phyloP scores from a whole-genome alignment of 225 moss, liverwort and hornwort species.

The Polytrichum formosum region DNA sequence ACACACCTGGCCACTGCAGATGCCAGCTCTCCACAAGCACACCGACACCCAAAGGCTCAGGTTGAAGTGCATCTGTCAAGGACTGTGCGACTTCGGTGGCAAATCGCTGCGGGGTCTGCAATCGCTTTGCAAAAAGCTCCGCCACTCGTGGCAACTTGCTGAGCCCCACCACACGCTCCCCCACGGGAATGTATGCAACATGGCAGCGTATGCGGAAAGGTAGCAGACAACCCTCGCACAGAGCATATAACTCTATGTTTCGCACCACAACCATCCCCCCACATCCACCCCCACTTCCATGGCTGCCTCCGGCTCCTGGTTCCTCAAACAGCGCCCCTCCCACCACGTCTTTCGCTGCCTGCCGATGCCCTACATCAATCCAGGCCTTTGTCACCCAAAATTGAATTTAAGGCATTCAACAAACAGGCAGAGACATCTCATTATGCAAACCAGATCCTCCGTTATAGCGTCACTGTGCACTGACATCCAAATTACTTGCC shows the following conservation, averaged over 20 bases:
- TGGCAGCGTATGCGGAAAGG: constrained; percentile 93
- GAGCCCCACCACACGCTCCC: constrained; percentile 94
- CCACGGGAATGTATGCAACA: constrained; percentile 77
- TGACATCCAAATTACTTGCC: not conserved
- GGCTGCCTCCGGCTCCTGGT: constrained; percentile 62
- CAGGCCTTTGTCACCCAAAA: constrained; percentile 21
- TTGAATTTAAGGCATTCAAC: not conserved
- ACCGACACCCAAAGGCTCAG: constrained; percentile 71
- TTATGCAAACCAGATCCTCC: too few relatives aligned
- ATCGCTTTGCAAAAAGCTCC: constrained; percentile 77
- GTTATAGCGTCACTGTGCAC: too few relatives aligned
- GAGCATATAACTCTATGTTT: constrained; percentile 74
- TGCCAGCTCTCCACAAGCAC: constrained; percentile 95
- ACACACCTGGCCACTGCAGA: constrained; percentile 67
- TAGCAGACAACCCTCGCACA: constrained; percentile 82
- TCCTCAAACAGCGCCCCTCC: constrained; percentile 87
- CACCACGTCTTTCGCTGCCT: constrained; percentile 73
- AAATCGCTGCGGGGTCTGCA: constrained; percentile 81
- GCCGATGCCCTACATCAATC: constrained; percentile 76
- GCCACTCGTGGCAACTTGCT: constrained; percentile 92
- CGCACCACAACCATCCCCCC: constrained; percentile 97
- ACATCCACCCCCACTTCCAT: constrained; percentile 89
- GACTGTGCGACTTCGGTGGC: constrained; percentile 66
- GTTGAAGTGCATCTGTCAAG: constrained; percentile 61
- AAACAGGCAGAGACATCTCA: too few relatives aligned